Base-by-base conservation (phyloP, 1,139 yeast species). In the Nakaseomyces delphensis region DNA sequence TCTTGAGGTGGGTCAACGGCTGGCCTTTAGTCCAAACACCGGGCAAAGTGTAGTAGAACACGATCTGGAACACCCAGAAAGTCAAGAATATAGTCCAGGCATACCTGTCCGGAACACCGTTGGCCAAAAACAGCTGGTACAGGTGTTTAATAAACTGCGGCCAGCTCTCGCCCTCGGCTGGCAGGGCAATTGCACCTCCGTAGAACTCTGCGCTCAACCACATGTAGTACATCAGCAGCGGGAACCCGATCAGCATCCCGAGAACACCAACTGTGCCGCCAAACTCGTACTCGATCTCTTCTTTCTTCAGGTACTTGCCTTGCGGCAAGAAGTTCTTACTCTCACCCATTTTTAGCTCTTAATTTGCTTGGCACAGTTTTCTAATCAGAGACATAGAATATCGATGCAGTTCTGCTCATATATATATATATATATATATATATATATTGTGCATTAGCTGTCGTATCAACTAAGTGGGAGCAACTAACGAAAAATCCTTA, bases 1-100 rank as follows among this genome's bases (percentile, higher is more conserved):
- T 77, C 50, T 82, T 72, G 65, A 83, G 69, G 60, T 91, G 97
- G 9, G 76, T 71, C 60, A 91, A 77, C 7, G 95, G 95, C 59
- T 86, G 94, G 36, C 98, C 98, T 63, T 86, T 81, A 33, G 95
- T 83, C 89, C 93, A 84, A 38, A 91, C 70, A 43, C 98, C 98
- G 4, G 98, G 98, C 56, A 89, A 71, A n/a, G 82, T 77, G 55
- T 83, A 78, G 64, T 91, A 91, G 55, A 87, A 81, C 18, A 74
- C 50, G 10, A 73, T 79, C 66, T 91, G 97, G 43, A 76, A 64
- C n/a, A 76, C 44, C 56, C 87, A 71, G 60, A 84, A 91, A 0
- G 74, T 66, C 50, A 82, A 70, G 63, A 87, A 91, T 43, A 83
- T 71, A 31, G 70, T 65, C 79, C 93, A 81, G 0, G 89, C 77